phyloP scores from a whole-genome alignment of 2,329 filamentous ascomycete species.

The Balansia obtecta region DNA sequence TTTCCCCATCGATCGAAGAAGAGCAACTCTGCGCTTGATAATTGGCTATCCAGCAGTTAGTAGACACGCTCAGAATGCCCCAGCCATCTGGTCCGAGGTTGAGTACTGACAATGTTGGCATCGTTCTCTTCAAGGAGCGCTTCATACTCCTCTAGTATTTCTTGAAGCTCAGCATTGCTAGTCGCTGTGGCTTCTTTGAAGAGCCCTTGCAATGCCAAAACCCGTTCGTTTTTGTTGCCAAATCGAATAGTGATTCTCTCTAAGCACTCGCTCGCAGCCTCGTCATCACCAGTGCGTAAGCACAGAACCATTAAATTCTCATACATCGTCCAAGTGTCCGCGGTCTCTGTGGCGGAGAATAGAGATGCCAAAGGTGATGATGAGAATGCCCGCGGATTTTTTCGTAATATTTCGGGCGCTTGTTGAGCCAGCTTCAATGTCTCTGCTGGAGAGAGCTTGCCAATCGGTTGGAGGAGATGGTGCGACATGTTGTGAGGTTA shows the following conservation, averaged over 20 bases:
- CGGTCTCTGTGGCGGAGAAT: constrained; percentile 50
- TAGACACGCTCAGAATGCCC: not conserved
- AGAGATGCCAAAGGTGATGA: constrained; percentile 41
- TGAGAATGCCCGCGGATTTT: constrained; percentile 40
- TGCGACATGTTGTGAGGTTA: constrained; percentile 28
- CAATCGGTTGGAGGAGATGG: constrained; percentile 43
- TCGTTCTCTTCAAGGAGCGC: constrained; percentile 59
- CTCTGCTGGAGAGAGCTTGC: constrained; percentile 41
- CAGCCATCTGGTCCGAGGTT: not conserved
- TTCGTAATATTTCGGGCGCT: constrained; percentile 43
- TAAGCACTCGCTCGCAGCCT: constrained; percentile 62
- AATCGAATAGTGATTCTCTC: constrained; percentile 69
- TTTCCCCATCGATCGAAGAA: constrained; percentile 63
- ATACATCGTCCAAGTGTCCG: constrained; percentile 73
- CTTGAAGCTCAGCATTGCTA: constrained; percentile 50
- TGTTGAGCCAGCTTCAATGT: constrained; percentile 48
- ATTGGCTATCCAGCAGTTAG: constrained; percentile 49
- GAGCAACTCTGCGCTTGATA: constrained; percentile 69
- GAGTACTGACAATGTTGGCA: constrained; percentile 58
- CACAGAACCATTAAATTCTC: constrained; percentile 81
- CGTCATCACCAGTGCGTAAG: constrained; percentile 72
- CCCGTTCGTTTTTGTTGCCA: constrained; percentile 69
- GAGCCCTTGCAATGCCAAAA: constrained; percentile 72
- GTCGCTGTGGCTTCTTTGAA: constrained; percentile 73
- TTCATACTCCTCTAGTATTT: constrained; percentile 67